Evolutionary conservation across 768 basidiomycete species (phyloP).

Genomic region (Sutorius australiensis): DNA sequence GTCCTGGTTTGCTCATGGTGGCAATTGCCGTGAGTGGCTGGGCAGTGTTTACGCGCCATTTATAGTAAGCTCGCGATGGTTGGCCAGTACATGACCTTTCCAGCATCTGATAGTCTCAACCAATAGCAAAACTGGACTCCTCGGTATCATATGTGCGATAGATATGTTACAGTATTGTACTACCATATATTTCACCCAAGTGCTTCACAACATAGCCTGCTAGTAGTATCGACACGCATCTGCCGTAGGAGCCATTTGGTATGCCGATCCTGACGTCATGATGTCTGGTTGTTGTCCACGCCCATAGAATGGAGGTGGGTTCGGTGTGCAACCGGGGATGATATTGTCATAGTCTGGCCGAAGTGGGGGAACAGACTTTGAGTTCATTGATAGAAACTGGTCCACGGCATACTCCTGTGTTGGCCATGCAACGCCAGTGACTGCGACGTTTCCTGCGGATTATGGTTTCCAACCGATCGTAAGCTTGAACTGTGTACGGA

Average conservation of each 20-base stretch:
- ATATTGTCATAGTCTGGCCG: slow-evolving; percentile 1
- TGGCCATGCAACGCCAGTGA: slow-evolving; percentile 5
- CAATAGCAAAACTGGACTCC: neutral
- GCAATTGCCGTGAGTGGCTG: neutral
- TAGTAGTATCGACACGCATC: slow-evolving; percentile 7
- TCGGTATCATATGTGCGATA: neutral
- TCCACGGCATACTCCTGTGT: slow-evolving; percentile 3
- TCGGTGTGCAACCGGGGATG: slow-evolving; percentile 7
- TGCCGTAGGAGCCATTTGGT: neutral
- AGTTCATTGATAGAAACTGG: neutral
- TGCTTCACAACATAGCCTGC: neutral
- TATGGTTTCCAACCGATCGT: neutral
- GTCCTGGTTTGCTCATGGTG: slow-evolving; percentile 39
- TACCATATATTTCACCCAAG: neutral
- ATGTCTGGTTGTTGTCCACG: slow-evolving; percentile 7
- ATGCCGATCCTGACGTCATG: neutral
- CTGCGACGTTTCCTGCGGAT: slow-evolving; percentile 8
- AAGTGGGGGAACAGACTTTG: neutral
- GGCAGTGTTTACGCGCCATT: neutral
- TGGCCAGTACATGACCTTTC: too few relatives aligned
- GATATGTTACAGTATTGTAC: neutral
- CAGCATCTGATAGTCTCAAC: neutral
- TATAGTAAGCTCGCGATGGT: neutral
- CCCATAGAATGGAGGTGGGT: neutral
- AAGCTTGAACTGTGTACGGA: neutral